Base-by-base conservation (phyloP, 2,329 filamentous ascomycete genomes). In the Pyrenochaeta sp. region DNA sequence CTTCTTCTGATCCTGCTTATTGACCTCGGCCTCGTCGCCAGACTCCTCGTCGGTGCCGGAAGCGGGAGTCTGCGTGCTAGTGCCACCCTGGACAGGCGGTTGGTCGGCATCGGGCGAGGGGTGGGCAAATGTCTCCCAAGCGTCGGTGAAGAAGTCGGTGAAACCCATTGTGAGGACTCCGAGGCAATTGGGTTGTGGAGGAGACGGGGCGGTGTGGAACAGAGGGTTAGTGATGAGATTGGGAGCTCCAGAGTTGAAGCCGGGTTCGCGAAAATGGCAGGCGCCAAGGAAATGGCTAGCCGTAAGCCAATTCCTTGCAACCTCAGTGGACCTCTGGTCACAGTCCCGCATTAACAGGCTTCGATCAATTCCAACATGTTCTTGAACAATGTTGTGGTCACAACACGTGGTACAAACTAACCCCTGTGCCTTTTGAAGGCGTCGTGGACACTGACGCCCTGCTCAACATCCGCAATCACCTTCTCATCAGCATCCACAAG, bases 81-180 rank as follows among this genome's bases (percentile, higher is more conserved):
- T 63, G 58, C 77, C 78, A 54, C 78, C 78, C 54, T 71, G 68
- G 52, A n/a, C n/a, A n/a, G 69, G 64, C 61, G 77, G 76, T 58
- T 75, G 78, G 73, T 81, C 79, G 69, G 79, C 77, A 64, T 79
- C 70, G 58, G 75, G 69, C 46, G 74, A 73, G 50, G 73, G 74
- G 64, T 73, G 77, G 73, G 83, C 82, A 78, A 86, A 86, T 81
- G 82, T 87, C 80, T 82, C 86, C 80, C 82, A 86, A 81, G 83
- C 78, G 76, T 87, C 85, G 77, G 82, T 80, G 79, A 88, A 82
- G 78, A 86, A 84, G 74, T 87, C 84, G 75, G 84, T 80, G 79
- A 88, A 79, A 76, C 85, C 84, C 86, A 88, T 88, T 73, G 64
- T 71, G 58, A 58, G 54, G 53, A 58, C 57, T 64, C 61, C 61